Evolutionary conservation across 768 basidiomycete species (phyloP).

Genomic region (Clavaria fumosa): DNA sequence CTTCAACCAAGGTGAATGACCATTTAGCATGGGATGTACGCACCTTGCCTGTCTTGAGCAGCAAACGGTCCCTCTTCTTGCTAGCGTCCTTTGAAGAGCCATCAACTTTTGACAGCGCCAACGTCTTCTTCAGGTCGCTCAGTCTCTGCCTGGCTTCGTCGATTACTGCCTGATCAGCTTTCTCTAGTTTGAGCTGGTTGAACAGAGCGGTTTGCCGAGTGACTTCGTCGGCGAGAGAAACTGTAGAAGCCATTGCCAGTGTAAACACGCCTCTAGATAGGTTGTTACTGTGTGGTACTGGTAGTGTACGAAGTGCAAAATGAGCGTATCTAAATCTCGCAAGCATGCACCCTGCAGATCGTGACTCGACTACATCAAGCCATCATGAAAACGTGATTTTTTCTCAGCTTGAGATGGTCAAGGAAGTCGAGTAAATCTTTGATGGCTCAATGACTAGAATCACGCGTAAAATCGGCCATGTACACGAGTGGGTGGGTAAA

Average conservation of each 20-base stretch:
- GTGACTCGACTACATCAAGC: too few species aligned
- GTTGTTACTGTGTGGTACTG: neutral
- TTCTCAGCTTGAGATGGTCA: too few species aligned
- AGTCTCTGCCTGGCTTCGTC: constrained; percentile 57
- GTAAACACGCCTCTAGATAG: too few species aligned
- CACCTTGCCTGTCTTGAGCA: constrained; percentile 92
- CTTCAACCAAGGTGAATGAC: constrained; percentile 6
- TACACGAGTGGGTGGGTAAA: too few species aligned
- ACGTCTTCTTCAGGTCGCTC: constrained; percentile 47
- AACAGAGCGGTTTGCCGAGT: constrained; percentile 38
- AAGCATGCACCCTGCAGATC: neutral
- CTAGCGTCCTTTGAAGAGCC: constrained; percentile 28
- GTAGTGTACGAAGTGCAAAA: neutral
- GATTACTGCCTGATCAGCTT: constrained; percentile 31
- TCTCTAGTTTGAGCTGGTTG: constrained; percentile 43
- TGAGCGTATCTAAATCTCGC: neutral
- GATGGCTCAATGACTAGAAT: too few species aligned
- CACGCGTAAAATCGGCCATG: too few species aligned
- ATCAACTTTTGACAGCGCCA: constrained; percentile 26
- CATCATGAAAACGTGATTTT: too few species aligned
- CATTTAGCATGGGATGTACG: constrained; percentile 7
- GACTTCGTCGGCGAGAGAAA: constrained; percentile 39
- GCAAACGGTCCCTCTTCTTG: constrained; percentile 53
- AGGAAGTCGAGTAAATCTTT: too few species aligned
- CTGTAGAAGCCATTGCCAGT: constrained; percentile 11